phyloP scores from a whole-genome alignment of 768 basidiomycete species.

The Leccinum barrowsii region DNA sequence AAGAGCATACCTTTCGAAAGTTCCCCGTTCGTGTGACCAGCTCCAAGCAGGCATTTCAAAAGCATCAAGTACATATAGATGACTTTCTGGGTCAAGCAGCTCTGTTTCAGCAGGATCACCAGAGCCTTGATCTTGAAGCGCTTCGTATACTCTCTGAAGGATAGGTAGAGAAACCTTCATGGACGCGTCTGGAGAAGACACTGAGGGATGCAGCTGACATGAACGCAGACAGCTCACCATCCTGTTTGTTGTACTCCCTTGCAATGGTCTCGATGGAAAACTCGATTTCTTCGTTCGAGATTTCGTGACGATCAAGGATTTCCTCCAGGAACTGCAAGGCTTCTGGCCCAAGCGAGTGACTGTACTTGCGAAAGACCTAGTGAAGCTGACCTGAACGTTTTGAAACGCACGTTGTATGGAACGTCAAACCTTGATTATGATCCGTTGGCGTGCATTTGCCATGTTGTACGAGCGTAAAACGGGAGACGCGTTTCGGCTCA shows the following conservation, averaged over 20 bases:
- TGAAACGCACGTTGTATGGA: not conserved
- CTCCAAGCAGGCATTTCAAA: conserved; percentile 96
- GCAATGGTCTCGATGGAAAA: conserved; percentile 76
- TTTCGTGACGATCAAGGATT: conserved; percentile 68
- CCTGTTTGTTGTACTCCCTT: conserved; percentile 86
- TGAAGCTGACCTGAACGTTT: not conserved
- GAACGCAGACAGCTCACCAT: conserved; percentile 46
- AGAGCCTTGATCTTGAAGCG: conserved; percentile 62
- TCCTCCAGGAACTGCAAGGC: conserved; percentile 67
- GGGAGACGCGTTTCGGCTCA: not conserved
- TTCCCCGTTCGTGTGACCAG: conserved; percentile 82
- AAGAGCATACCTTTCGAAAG: conserved; percentile 75
- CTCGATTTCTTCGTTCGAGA: conserved; percentile 66
- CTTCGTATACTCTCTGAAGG: conserved; percentile 69
- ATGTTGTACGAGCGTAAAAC: conserved; percentile 18
- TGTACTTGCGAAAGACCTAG: conserved; percentile 85
- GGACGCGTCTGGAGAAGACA: conserved; percentile 53
- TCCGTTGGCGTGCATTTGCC: conserved; percentile 38
- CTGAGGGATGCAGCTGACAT: not conserved
- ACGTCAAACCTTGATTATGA: conserved; percentile 41
- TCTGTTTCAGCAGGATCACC: conserved; percentile 50
- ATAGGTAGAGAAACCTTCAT: conserved; percentile 78
- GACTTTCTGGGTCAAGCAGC: conserved; percentile 72
- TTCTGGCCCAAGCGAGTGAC: conserved; percentile 82
- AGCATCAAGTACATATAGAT: conserved; percentile 81